Evolutionary conservation across 176 grass and related monocot genomes (phyloP), one percentile per base, ranked within the genome.

Genomic region (Pontederia paniculata): DNA sequence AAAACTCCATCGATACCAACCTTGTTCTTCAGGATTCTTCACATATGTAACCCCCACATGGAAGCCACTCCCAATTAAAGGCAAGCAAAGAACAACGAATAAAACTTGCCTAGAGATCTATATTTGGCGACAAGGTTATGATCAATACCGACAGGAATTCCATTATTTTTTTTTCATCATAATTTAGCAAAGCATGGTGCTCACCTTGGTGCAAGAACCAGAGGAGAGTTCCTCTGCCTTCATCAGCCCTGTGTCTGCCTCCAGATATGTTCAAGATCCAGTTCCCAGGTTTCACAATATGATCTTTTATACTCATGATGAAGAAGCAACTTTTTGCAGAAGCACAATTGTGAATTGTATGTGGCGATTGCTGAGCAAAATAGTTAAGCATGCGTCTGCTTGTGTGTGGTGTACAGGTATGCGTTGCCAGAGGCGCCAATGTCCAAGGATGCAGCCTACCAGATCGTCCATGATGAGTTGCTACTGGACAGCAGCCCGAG

Each of bases 381-480:
- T 31, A 31, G 25, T n/a, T n/a, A n/a, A n/a, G n/a, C n/a, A n/a
- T n/a, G n/a, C n/a, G n/a, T n/a, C n/a, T 45, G n/a, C 22, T 12
- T 10, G 10, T 17, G 52, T 22, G 52, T 21, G 9, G 57, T 9
- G 17, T 42, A 17, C 59, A 87, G 83, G 70, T 88, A 85, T 17
- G 76, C 77, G 78, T 60, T 96, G 10, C 62, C 78, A 4, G 8
- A 48, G 28, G 67, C 50, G 10, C 86, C 85, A 4, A 81, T 87
- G 9, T 67, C 86, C 0, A 89, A 90, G 79, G 91, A 90, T 10
- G 91, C 91, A 16, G 86, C 91, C 45, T 96, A 89, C 79, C 90
- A 96, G 80, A 89, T 97, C 73, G 81, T 97, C 70, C 77, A 87
- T 55, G 91, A 97, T 54, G 91, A 97, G 68, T 76, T 97, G 79